A percentile compares a stretch with the other conserved stretches of the same genome.
phyloP scores from a whole-genome alignment of 257 asterid species.

The Orobanche coerulescens region DNA sequence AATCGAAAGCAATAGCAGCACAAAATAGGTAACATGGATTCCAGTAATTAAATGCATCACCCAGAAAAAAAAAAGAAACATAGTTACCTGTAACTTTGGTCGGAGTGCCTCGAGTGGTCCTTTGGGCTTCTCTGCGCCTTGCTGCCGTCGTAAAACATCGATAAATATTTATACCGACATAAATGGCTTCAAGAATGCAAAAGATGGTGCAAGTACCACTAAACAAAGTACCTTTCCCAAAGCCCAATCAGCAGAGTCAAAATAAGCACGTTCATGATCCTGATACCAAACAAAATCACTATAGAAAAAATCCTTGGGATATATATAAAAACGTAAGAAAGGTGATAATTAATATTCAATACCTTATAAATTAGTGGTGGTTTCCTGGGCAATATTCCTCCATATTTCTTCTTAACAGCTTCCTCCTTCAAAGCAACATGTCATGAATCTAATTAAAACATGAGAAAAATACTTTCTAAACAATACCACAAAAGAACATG shows the following conservation, averaged over 20 bases:
- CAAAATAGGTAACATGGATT: slow-evolving; percentile 13
- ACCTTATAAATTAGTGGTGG: slow-evolving; percentile 95
- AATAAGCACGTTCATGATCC: slow-evolving; percentile 99
- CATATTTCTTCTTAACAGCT: slow-evolving; percentile 76
- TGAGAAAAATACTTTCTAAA: slow-evolving; percentile 5
- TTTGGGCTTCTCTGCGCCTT: slow-evolving; percentile 94
- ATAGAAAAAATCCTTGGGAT: slow-evolving; percentile 10
- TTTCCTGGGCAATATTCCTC: slow-evolving; percentile 88
- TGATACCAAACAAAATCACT: slow-evolving; percentile 25
- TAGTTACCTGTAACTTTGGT: slow-evolving; percentile 83
- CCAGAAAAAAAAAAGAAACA: neutral
- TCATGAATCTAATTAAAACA: neutral
- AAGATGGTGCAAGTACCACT: slow-evolving; percentile 8
- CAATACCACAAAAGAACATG: neutral
- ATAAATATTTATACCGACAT: slow-evolving; percentile 1
- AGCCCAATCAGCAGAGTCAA: slow-evolving; percentile 99
- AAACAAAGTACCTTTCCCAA: slow-evolving; percentile 70
- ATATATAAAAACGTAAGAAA: slow-evolving; percentile 8
- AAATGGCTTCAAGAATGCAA: slow-evolving; percentile 17
- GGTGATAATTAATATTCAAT: neutral
- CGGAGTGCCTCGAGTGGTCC: slow-evolving; percentile 98
- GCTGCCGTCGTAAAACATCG: slow-evolving; percentile 40
- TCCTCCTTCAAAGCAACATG: slow-evolving; percentile 44
- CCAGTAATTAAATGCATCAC: neutral
- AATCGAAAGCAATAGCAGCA: neutral